These are phyloP conservation scores for Uncinocarpus reesii DNA, from an alignment of 2,329 filamentous ascomycete species.

Conservation along the genomic window DNA sequence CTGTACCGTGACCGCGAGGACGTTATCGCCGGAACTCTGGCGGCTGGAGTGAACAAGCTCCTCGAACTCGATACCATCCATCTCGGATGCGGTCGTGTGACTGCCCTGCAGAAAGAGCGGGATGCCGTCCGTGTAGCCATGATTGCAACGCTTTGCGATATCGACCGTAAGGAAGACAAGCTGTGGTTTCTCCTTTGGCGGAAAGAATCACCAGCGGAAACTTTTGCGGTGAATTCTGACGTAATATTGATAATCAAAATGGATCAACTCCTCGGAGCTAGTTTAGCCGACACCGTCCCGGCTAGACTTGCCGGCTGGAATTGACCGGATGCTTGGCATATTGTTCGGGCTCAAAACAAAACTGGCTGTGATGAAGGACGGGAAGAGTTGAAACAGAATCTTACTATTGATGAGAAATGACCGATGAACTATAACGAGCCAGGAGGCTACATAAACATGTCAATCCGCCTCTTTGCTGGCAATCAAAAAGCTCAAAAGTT, in stretches of 20 bases:
- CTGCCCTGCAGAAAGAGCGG: background rate
- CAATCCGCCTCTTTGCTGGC: background rate
- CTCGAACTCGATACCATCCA: constrained; percentile 2
- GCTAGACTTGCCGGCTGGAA: background rate
- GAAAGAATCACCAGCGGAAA: constrained; percentile 2
- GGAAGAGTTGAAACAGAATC: background rate
- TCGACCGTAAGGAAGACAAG: background rate
- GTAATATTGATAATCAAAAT: background rate
- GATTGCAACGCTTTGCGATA: background rate
- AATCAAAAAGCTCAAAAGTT: background rate
- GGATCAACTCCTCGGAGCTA: constrained; percentile 2
- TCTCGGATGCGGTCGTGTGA: background rate
- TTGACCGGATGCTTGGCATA: background rate
- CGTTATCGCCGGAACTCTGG: constrained; percentile 36
- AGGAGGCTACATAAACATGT: background rate
- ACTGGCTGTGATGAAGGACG: background rate
- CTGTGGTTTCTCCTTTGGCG: background rate
- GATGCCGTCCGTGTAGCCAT: constrained; percentile 12
- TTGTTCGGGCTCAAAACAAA: background rate
- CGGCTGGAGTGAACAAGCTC: constrained; percentile 29
- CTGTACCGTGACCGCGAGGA: constrained; percentile 39
- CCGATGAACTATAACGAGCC: background rate
- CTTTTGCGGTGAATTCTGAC: constrained; percentile 10
- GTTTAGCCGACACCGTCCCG: constrained; percentile 5
- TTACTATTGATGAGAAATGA: background rate